Evolutionary conservation across 139 green algal genomes (phyloP).

Genomic region (Trebouxia sp.): DNA sequence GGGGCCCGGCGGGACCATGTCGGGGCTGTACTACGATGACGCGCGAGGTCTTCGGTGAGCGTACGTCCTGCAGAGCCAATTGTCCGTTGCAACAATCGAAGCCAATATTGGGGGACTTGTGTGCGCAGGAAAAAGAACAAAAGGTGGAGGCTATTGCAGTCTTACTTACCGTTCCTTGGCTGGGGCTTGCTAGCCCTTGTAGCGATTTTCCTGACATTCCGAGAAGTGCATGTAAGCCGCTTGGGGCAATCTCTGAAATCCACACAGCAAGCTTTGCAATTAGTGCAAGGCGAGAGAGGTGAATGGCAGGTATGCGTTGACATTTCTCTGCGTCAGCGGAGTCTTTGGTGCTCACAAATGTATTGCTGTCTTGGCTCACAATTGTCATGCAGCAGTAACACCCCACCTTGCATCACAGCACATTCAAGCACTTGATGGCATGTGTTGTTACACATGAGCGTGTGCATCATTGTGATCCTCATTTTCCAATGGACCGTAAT

Average conservation of each 20-base stretch:
- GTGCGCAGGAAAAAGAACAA: conserved; percentile 20
- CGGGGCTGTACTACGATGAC: conserved; percentile 6
- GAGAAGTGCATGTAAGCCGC: neutral
- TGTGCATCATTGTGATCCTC: neutral
- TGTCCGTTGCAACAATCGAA: neutral
- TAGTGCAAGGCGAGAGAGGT: neutral
- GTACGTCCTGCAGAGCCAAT: neutral
- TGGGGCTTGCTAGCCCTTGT: neutral
- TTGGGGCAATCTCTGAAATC: neutral
- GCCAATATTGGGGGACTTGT: no score
- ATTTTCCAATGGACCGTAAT: no score
- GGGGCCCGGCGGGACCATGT: conserved; percentile 7
- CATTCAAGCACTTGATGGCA: no score
- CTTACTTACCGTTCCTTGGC: neutral
- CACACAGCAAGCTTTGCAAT: neutral
- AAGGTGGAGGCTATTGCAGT: neutral
- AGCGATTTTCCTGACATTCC: neutral
- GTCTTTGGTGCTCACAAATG: no score
- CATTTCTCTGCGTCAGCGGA: neutral
- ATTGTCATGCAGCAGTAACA: no score
- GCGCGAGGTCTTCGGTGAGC: neutral
- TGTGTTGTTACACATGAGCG: no score
- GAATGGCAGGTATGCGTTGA: neutral
- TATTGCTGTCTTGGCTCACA: no score
- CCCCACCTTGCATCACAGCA: no score